Evolutionary conservation across 2,329 filamentous ascomycete species (phyloP).

Genomic region (Chaetoscypha palmicola): DNA sequence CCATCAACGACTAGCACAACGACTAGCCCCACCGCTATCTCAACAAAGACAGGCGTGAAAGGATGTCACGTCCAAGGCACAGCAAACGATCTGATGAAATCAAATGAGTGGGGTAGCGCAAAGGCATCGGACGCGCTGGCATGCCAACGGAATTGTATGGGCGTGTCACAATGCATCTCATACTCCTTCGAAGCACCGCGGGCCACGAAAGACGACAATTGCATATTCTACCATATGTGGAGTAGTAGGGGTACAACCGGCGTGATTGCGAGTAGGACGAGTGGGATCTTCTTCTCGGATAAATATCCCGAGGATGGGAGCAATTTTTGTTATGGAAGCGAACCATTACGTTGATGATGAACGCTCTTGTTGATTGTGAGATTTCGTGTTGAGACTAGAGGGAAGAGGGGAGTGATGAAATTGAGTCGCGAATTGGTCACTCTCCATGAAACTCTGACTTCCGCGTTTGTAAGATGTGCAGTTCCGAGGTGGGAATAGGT

Average conservation of each 20-base stretch:
- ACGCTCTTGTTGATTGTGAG: background rate
- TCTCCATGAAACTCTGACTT: too few relatives aligned
- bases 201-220: slow-evolving; percentile 7
- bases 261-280: slow-evolving; percentile 7
- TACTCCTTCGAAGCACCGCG: slow-evolving; percentile 8
- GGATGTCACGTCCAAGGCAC: slow-evolving; percentile 13
- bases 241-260: slow-evolving; percentile 5
- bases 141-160: slow-evolving; percentile 15
- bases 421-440: too few relatives aligned
- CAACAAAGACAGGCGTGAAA: slow-evolving; percentile 11
- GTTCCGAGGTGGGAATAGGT: too few relatives aligned
- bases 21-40: background rate
- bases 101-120: slow-evolving; percentile 1
- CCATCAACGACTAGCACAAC: slow-evolving; percentile 2
- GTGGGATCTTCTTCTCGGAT: slow-evolving; percentile 17
- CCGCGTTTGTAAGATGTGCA: too few relatives aligned
- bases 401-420: too few relatives aligned
- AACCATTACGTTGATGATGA: background rate
- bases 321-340: slow-evolving; percentile 13
- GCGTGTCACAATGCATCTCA: slow-evolving; percentile 10
- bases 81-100: slow-evolving; percentile 4
- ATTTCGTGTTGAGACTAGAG: background rate
- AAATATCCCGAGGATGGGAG: slow-evolving; percentile 17
- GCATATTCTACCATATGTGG: slow-evolving; percentile 12
- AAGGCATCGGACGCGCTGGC: slow-evolving; percentile 6